Base-by-base conservation (phyloP, 805 yeast genomes). In the Peterozyma toletana region DNA sequence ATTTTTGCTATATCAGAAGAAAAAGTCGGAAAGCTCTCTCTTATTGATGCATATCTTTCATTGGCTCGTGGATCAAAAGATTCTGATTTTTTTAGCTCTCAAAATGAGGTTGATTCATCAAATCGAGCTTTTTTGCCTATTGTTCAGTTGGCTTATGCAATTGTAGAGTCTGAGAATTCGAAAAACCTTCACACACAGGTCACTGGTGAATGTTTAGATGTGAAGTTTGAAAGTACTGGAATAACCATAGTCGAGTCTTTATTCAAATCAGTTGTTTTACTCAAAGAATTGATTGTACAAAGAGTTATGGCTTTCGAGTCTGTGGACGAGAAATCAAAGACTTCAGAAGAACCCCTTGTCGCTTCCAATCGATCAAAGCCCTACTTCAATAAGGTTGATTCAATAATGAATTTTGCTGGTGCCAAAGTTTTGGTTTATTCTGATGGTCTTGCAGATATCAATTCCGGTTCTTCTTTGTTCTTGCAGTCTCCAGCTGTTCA, bases 401-500 rank as follows among this genome's bases (percentile, higher is more conserved):
- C 75, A 0, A 58, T 66, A 3, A 71, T 80, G 45, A 67, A 66
- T 7, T 85, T 80, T 65, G 89, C 78, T 5, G 95, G 93, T 44
- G 86, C 91, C 16, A 73, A 71, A 7, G 75, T 85, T 7, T 55
- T 63, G 43, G 58, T 77, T n/a, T 65, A 67, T 42, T 66, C 70
- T 38, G 60, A 71, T 9, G 75, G 73, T 38, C 64, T 71, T 31
- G 73, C 64, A 9, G 53, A 66, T 3, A 56, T 62, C 15, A 64
- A 66, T 2, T 62, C 61, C 13, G 49, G 54, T 2, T 72, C 87
- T 0, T 72, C 85, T 0, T 66, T 90, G 13, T 73, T 69, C 27
- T 61, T 90, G 21, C 83, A 76, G 42, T 77, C 96, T 0, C 98
- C 98, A 0, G 83, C 86, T 1, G 77, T 90, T 1, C 68, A 68